Base-by-base conservation (phyloP, 2,329 filamentous ascomycete genomes). In the Monosporascus sp. region DNA sequence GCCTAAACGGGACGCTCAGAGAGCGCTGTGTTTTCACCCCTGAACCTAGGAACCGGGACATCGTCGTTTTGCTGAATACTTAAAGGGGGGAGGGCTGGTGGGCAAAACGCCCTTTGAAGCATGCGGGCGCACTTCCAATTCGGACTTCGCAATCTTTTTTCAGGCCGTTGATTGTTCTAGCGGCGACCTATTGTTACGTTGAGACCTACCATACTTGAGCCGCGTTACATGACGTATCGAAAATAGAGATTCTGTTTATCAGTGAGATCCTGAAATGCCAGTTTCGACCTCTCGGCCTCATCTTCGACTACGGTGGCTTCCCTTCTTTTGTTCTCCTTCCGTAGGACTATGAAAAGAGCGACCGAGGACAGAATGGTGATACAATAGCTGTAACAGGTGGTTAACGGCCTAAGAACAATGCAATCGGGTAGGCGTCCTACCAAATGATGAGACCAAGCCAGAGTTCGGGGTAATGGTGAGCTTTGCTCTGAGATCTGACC, bases 191-290 rank as follows among this genome's bases (percentile, higher is more conserved):
- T 5, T 35, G 14, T 35, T 35, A 14, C 31, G 31, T 14, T 35
- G 31, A 35, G 9, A 11, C 5, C 27, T 14, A 14, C 31, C 31
- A 14, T 35, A 14, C 31, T 5, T 5, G 31, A 35, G 31, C 11
- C 27, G 9, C 31, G 31, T 61, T 63, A 80, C 51, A 79, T 65
- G 1, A 78, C 79, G 57, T 88, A 89, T 60, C 78, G 73, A 60
- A 89, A 89, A 63, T 85, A 85, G 1, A 78, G 77, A 59, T 89
- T 88, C 67, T 88, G 74, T 65, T 81, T 83, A 59, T 89, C 86
- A 0, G 86, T 88, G 58, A 88, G 67, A 63, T 88, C 85, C 51
- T 82, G 76, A 55, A 89, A 89, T 0, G 85, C 85, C 50, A 86
- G 63, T 58, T 82, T 82, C 47, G 82, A 86, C 50, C 83, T 74